Evolutionary conservation across 345 rosid genomes (phyloP), one percentile per base, ranked within the genome.

Genomic region (Euphorbia pulcherrima): DNA sequence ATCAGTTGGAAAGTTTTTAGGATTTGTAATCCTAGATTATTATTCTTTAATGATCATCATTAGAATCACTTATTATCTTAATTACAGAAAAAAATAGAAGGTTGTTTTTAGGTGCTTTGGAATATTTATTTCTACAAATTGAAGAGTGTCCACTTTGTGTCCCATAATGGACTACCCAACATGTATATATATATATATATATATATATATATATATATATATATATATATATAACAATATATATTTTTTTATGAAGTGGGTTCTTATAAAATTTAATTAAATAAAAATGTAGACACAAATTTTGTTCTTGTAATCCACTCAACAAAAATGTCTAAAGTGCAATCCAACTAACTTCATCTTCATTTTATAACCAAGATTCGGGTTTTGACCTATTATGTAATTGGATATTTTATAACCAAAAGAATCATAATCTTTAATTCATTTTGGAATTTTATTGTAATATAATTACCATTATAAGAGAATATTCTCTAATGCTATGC

Each of bases 291-390:
- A 1, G 39, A 14, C 17, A 23, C 12, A 23, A 23, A 41, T 62
- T 28, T 62, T 62, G 53, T 14, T 21, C 4, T 26, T 62, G 66
- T 62, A 52, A 41, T 28, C 66, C 66, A 62, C 52, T 24, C 8
- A 23, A 10, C 5, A 6, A 14, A 35, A 20, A 60, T 33, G 17
- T 60, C 64, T 30, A 24, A 62, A 62, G 51, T 62, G 66, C 53
- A 41, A 62, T 40, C 52, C 66, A 62, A 62, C 65, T 62, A 62
- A 41, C 52, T 62, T 29, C 52, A 6, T 23, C 30, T 24, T 2
- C 23, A 37, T 62, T 62, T 62, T 44, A 62, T 8, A 62, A 62
- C 40, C 27, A 62, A 41, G 66, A 62, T 62, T 62, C n/a, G 52
- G 35, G 66, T 26, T 62, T 61, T 62, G 53, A 62, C 66, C 35